Base-by-base conservation (phyloP, 2,329 filamentous ascomycete species). In the Emmonsiellopsis sp. region DNA sequence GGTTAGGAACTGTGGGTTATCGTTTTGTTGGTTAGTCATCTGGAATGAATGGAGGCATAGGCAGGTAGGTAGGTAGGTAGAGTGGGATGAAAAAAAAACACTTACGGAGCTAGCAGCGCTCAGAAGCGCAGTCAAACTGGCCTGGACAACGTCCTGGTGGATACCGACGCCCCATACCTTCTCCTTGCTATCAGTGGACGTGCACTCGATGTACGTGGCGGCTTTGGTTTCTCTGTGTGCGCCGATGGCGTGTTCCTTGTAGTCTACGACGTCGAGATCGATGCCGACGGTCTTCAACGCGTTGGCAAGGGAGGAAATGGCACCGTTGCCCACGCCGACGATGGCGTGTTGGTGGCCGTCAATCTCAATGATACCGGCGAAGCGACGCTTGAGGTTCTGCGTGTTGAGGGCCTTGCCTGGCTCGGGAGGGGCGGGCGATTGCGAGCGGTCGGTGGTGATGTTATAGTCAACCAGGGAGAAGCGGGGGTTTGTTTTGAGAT, bases 241-340 rank as follows among this genome's bases (percentile, higher is more conserved):
- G 59, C 89, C 89, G 61, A 97, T 90, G 31, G 91, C 86, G 72
- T 97, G 92, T 71, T 97, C 93, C 76, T 94, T 95, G 77, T 97
- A 97, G 69, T 96, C 89, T 45, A 85, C 82, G 50, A 97, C 89
- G 66, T 97, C 92, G 26, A 97, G 77, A 65, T 94, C 85, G 58
- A 97, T 85, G 55, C 89, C 88, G 35, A 97, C 73, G 13, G 78
- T 78, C 62, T 82, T 81, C 43, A 98, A 79, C 13, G 91, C 92
- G 62, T 89, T 85, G 1, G 89, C 89, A 65, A 97, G 74, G 58
- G 87, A 89, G 3, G 90, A 96, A 62, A 97, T 89, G 35, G 92
- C 89, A 65, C 92, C 92, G 66, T 91, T 95, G 35, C 92, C 92
- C 8, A 84, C 81, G 57, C 93, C 92, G 34, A 80, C 81, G 56